Evolutionary conservation across 495 filamentous ascomycete species (phyloP).

Genomic region (Tuber calosporum): DNA sequence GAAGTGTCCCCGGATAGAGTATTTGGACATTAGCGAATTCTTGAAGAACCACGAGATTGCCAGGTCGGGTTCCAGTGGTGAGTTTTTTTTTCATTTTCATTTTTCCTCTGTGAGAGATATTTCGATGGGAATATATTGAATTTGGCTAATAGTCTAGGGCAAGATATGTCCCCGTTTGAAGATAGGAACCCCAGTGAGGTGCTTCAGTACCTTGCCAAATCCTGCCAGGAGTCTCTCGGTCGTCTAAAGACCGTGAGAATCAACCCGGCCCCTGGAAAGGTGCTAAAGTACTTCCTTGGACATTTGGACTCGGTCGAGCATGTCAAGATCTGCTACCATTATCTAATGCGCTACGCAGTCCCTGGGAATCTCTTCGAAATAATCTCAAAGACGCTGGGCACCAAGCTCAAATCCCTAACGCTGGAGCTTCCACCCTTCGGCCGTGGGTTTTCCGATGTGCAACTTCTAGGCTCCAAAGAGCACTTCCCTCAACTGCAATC

Average conservation of each 20-base stretch:
- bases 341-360: neutral
- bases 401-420: neutral
- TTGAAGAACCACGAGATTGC: constrained; percentile 1
- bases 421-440: neutral
- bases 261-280: neutral
- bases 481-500: neutral
- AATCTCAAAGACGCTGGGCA: neutral
- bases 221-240: neutral
- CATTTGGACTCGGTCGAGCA: neutral
- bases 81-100: neutral
- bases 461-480: neutral
- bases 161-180: neutral
- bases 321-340: constrained; percentile 1
- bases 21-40: neutral
- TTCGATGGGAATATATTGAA: neutral
- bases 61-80: neutral
- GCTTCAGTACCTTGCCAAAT: neutral
- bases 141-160: neutral
- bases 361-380: neutral
- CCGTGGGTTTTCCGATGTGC: neutral
- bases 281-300: neutral
- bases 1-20: neutral
- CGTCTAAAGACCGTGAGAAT: neutral
- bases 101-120: neutral
- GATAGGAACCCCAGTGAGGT: constrained; percentile 3